These are phyloP conservation scores for Melocanna baccifera DNA, from an alignment of 176 grass and related monocot genomes.

Conservation along the genomic window DNA sequence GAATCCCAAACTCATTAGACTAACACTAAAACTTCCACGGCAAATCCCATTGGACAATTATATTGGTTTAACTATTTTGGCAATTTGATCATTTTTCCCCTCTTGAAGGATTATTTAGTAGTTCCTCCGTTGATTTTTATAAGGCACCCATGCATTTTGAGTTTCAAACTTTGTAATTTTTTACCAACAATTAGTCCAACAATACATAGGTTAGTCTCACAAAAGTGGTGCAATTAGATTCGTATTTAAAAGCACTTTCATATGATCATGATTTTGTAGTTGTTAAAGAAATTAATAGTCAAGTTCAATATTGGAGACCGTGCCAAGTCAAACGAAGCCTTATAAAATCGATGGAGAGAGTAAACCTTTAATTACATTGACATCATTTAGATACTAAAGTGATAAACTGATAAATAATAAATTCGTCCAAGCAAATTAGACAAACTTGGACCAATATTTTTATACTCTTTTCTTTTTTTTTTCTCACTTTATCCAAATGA, in stretches of 20 bases:
- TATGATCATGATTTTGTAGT: not conserved
- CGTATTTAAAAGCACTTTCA: not conserved
- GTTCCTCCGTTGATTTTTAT: too few species aligned
- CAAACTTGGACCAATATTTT: not conserved
- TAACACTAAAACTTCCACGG: not conserved
- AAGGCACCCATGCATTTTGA: not conserved
- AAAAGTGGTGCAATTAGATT: not conserved
- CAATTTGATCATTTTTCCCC: not conserved
- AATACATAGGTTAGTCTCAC: not conserved
- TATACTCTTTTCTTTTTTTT: not conserved
- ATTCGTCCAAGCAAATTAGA: not conserved
- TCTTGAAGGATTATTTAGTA: not conserved
- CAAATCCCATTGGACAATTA: not conserved
- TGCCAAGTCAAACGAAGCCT: not conserved
- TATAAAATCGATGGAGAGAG: not conserved
- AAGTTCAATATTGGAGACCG: not conserved
- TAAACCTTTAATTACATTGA: not conserved
- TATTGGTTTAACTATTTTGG: not conserved
- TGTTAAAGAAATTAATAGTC: not conserved
- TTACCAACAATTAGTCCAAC: not conserved
- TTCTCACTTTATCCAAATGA: not conserved
- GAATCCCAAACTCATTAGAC: not conserved
- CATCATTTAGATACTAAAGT: not conserved
- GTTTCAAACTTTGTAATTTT: not conserved
- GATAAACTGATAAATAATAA: not conserved